A percentile compares a stretch with the other conserved stretches of the same genome.
Evolutionary conservation across 352 stramenopile species (phyloP).

Genomic region (Thraustotheca clavata): DNA sequence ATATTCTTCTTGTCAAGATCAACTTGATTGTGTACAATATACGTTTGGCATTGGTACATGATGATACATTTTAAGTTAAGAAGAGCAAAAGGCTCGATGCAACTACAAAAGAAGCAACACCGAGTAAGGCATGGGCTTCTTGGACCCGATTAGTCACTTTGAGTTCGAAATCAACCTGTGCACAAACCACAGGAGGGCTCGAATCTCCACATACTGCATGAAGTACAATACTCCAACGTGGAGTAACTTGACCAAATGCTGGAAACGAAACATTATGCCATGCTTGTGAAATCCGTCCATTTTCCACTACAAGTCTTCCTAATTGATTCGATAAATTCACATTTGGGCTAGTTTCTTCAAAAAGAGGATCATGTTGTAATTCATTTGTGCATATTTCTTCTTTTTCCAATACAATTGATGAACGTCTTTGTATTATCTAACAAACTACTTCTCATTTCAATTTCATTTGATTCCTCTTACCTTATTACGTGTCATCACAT

Average conservation of each 20-base stretch:
- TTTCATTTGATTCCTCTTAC: neutral
- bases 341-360: no score
- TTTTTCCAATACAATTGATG: no score
- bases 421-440: no score
- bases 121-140: slow-evolving; percentile 15
- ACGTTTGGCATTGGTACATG: neutral
- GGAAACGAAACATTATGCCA: slow-evolving; percentile 19
- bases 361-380: no score
- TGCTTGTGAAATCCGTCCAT: slow-evolving; percentile 17
- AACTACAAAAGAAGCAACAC: slow-evolving; percentile 17
- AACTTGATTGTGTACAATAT: no score
- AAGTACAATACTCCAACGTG: slow-evolving; percentile 20
- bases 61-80: slow-evolving; percentile 23
- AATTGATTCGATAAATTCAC: slow-evolving; percentile 12
- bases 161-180: slow-evolving; percentile 18
- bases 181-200: slow-evolving; percentile 19
- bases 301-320: slow-evolving; percentile 15
- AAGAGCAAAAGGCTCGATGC: slow-evolving; percentile 21
- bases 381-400: no score
- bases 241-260: slow-evolving; percentile 11
- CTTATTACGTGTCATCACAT: neutral
- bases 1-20: no score
- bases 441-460: no score
- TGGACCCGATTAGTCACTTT: slow-evolving; percentile 13
- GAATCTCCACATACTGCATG: slow-evolving; percentile 18